Evolutionary conservation across 768 basidiomycete species (phyloP).

Genomic region (Boletus barrowsii): DNA sequence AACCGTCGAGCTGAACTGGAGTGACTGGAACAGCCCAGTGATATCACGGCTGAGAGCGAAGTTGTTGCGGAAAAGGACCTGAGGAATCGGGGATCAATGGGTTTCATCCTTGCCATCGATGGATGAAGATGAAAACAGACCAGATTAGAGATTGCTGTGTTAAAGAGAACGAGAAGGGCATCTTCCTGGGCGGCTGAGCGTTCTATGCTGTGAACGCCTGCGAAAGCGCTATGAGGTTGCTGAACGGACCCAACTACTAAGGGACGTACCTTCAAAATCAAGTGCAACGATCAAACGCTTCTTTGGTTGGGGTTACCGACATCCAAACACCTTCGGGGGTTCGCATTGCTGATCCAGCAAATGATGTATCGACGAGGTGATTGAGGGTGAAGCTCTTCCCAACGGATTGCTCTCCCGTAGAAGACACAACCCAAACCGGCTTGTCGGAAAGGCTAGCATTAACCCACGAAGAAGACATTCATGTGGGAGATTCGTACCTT

Average conservation of each 20-base stretch:
- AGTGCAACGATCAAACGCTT: slow-evolving; percentile 55
- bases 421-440: slow-evolving; percentile 64
- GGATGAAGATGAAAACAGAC: slow-evolving; percentile 37
- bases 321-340: slow-evolving; percentile 68
- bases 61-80: slow-evolving; percentile 67
- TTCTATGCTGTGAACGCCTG: slow-evolving; percentile 64
- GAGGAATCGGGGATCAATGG: not conserved
- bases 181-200: slow-evolving; percentile 61
- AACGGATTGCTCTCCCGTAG: slow-evolving; percentile 68
- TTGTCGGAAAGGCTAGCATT: slow-evolving; percentile 17
- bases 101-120: not conserved
- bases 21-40: slow-evolving; percentile 57
- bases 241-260: slow-evolving; percentile 1
- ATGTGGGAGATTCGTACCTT: slow-evolving; percentile 36
- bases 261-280: slow-evolving; percentile 56
- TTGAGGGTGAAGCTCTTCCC: slow-evolving; percentile 59
- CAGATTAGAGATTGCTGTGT: slow-evolving; percentile 63
- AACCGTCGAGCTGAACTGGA: slow-evolving; percentile 53
- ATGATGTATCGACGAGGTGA: slow-evolving; percentile 62
- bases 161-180: slow-evolving; percentile 60
- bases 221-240: not conserved
- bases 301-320: slow-evolving; percentile 59
- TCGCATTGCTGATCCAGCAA: slow-evolving; percentile 62
- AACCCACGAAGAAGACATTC: not conserved
- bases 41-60: slow-evolving; percentile 64